Conservation (phyloP, 1,284 basidiomycete species). For the Takashimella koratensis region DNA sequence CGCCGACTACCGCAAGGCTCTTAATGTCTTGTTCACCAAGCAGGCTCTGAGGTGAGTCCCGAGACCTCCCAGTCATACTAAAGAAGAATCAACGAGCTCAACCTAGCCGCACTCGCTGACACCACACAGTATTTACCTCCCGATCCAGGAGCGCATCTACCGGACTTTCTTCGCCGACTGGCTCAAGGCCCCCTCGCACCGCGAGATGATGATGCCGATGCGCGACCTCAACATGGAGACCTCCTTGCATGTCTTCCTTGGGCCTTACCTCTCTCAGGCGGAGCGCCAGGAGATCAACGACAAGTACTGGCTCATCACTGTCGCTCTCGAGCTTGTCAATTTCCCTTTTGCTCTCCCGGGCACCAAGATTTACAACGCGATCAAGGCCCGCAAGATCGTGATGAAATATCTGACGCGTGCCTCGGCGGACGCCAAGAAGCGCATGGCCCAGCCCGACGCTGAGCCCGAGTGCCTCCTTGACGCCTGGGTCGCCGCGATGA, state of each 20-base stretch:
- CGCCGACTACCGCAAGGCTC: conserved; percentile 86
- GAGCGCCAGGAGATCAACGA: conserved; percentile 78
- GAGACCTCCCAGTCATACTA: not conserved
- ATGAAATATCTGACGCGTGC: conserved; percentile 80
- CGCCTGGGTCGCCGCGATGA: conserved; percentile 79
- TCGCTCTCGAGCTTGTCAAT: conserved; percentile 95
- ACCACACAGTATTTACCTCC: conserved; percentile 71
- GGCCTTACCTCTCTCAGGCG: conserved; percentile 76
- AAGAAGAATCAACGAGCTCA: not conserved
- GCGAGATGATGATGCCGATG: conserved; percentile 82
- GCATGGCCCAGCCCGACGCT: conserved; percentile 69
- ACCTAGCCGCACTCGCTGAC: not conserved
- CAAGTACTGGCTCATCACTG: conserved; percentile 95
- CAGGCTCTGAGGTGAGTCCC: conserved; percentile 73
- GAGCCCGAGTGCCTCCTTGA: conserved; percentile 90
- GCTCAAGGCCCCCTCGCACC: conserved; percentile 59
- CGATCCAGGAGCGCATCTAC: conserved; percentile 81
- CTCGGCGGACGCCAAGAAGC: conserved; percentile 72
- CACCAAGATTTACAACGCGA: conserved; percentile 93
- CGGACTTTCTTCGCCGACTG: conserved; percentile 71
- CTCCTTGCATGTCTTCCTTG: conserved; percentile 92
- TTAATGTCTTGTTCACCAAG: conserved; percentile 91
- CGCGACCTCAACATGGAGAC: conserved; percentile 97
- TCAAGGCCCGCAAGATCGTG: conserved; percentile 85
- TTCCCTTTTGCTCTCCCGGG: conserved; percentile 95